phyloP scores from a whole-genome alignment of 139 green algal genomes.

The Dunaliella sp. region DNA sequence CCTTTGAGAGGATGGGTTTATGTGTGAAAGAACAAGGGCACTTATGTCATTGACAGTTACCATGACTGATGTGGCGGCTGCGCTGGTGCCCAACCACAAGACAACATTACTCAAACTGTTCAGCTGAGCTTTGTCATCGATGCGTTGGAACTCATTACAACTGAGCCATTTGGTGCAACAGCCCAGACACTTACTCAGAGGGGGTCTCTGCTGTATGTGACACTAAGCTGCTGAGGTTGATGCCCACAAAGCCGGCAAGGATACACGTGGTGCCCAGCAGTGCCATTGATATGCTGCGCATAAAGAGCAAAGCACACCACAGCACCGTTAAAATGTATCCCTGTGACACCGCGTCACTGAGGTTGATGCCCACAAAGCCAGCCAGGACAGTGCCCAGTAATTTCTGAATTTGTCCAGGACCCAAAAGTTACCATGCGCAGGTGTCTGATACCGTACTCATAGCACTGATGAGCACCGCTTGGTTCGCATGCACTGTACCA shows the following conservation, averaged over 20 bases:
- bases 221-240: constrained; percentile 34
- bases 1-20: too few relatives aligned
- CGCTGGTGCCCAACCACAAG: background rate
- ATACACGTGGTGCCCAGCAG: constrained; percentile 56
- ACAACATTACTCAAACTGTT: background rate
- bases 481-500: too few relatives aligned
- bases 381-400: constrained; percentile 64
- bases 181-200: background rate
- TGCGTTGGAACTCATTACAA: background rate
- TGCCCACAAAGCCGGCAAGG: constrained; percentile 71
- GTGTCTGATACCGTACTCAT: too few relatives aligned
- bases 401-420: too few relatives aligned
- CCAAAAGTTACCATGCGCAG: too few relatives aligned
- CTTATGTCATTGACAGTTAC: background rate
- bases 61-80: too few relatives aligned
- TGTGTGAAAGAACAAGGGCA: background rate
- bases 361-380: constrained; percentile 71
- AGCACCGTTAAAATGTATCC: too few relatives aligned
- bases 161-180: background rate
- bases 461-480: too few relatives aligned
- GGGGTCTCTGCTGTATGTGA: background rate
- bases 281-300: constrained; percentile 47
- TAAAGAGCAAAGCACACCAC: too few relatives aligned
- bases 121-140: background rate
- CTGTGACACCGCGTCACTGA: background rate